phyloP scores from a whole-genome alignment of 805 yeast species.

The Schwanniomyces occidentalis region DNA sequence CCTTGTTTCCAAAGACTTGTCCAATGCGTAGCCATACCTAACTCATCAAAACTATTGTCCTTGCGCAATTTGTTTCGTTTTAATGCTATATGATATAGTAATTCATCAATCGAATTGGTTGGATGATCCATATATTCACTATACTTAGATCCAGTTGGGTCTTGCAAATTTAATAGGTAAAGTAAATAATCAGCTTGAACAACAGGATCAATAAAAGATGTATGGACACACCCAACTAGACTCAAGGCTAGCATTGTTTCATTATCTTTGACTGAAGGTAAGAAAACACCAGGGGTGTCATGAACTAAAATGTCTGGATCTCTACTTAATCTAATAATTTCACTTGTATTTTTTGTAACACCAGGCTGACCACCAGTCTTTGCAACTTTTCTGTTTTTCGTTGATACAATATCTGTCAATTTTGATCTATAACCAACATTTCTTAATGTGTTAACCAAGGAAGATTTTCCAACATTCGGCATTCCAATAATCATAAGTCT shows the following conservation, averaged over 20 bases:
- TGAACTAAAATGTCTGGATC: slow-evolving; percentile 68
- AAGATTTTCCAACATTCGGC: slow-evolving; percentile 98
- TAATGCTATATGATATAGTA: slow-evolving; percentile 51
- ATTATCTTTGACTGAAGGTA: slow-evolving; percentile 67
- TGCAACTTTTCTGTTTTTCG: slow-evolving; percentile 63
- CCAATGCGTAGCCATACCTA: slow-evolving; percentile 66
- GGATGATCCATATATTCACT: slow-evolving; percentile 54
- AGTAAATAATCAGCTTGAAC: slow-evolving; percentile 84
- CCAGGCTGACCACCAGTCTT: slow-evolving; percentile 88
- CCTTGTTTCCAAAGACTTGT: slow-evolving; percentile 63
- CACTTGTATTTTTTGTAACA: slow-evolving; percentile 78
- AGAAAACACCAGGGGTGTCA: slow-evolving; percentile 92
- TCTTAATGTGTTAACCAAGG: slow-evolving; percentile 75
- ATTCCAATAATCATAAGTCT: slow-evolving; percentile 81
- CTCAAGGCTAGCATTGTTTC: slow-evolving; percentile 75
- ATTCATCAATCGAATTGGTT: slow-evolving; percentile 66
- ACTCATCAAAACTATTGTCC: slow-evolving; percentile 47
- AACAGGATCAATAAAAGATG: slow-evolving; percentile 74
- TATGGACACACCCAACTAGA: slow-evolving; percentile 72
- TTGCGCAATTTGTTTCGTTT: slow-evolving; percentile 34
- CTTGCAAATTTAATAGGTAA: slow-evolving; percentile 68
- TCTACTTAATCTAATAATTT: slow-evolving; percentile 61
- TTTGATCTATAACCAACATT: slow-evolving; percentile 33
- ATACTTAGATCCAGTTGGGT: slow-evolving; percentile 46
- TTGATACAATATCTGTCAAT: slow-evolving; percentile 28